Base-by-base conservation (phyloP, 2,329 filamentous ascomycete genomes). In the Aspergillus amoenus region DNA sequence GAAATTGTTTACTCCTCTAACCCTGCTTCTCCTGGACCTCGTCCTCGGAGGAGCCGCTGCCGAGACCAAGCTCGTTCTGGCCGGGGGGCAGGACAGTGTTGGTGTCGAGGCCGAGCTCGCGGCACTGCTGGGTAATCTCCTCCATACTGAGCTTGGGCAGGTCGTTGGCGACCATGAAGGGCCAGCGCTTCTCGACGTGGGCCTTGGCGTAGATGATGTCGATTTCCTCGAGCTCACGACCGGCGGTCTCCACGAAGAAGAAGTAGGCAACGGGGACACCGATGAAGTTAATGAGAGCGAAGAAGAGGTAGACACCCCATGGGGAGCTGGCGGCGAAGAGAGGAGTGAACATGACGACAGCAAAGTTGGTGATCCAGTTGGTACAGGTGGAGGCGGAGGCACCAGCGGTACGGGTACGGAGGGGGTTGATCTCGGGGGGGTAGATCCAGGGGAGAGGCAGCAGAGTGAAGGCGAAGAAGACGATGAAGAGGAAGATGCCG, bases 401-500 rank as follows among this genome's bases (percentile, higher is more conserved):
- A 15, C 78, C 80, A 67, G 81, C 79, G 46, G 79, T 78, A 51
- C 81, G 76, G 34, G 79, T 83, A 66, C 79, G 79, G 68, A 82
- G 75, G 3, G 81, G 80, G 64, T 80, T 81, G 68, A 81, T 74
- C 58, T 81, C 81, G 48, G 80, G 76, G 0, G 78, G 72, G 58
- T 73, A 71, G 52, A 71, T 59, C 84, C 84, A 88, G 2, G 84
- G 84, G 22, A 86, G 78, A 9, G 84, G 84, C 5, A 87, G 68
- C 79, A 82, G 84, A 1, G 83, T 87, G 0, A 85, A 84, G 12
- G 85, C 86, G 61, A 88, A 88, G 60, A 84, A 86, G 6, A 81
- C 80, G 61, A 88, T 88, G 71, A 88, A 89, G 4, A 84, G 81
- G 73, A 89, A 89, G 30, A 89, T 73, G 56, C 85, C 86, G 1